These are phyloP conservation scores for Orychophragmus violaceus DNA, from an alignment of 345 rosid species.

Conservation along the genomic window DNA sequence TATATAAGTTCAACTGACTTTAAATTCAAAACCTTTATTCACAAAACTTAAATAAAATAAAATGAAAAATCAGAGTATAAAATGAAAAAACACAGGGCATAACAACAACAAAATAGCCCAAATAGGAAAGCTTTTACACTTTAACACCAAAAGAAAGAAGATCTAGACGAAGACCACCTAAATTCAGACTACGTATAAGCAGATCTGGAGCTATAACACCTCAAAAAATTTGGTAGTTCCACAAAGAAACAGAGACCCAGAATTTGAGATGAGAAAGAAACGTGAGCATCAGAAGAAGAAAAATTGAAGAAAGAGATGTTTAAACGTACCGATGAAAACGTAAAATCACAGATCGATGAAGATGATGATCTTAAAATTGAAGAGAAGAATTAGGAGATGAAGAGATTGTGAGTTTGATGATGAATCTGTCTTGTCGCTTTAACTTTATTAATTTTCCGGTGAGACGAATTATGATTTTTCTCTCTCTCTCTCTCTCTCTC, in stretches of 20 bases:
- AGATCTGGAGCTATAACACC: constrained; percentile 24
- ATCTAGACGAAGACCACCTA: not conserved
- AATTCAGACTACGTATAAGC: not conserved
- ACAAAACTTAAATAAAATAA: not conserved
- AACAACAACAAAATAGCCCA: not conserved
- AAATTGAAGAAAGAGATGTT: not conserved
- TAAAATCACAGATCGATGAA: constrained; percentile 12
- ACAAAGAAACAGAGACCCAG: not conserved
- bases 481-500: too few relatives aligned
- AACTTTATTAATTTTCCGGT: constrained; percentile 1
- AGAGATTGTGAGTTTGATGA: constrained; percentile 11
- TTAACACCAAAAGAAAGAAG: not conserved
- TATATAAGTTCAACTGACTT: not conserved
- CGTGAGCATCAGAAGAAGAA: not conserved
- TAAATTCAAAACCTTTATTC: too few relatives aligned
- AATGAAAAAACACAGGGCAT: not conserved
- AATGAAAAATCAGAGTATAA: not conserved
- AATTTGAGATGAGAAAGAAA: constrained; percentile 3
- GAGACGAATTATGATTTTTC: constrained; percentile 12
- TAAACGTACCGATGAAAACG: not conserved
- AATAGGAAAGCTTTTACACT: not conserved
- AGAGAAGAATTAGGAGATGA: not conserved
- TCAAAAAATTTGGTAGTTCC: not conserved
- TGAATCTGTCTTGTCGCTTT: constrained; percentile 7
- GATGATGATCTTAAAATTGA: not conserved